These are phyloP conservation scores for Globisporangium orthogonon DNA, from an alignment of 352 stramenopile species.

Conservation along the genomic window DNA sequence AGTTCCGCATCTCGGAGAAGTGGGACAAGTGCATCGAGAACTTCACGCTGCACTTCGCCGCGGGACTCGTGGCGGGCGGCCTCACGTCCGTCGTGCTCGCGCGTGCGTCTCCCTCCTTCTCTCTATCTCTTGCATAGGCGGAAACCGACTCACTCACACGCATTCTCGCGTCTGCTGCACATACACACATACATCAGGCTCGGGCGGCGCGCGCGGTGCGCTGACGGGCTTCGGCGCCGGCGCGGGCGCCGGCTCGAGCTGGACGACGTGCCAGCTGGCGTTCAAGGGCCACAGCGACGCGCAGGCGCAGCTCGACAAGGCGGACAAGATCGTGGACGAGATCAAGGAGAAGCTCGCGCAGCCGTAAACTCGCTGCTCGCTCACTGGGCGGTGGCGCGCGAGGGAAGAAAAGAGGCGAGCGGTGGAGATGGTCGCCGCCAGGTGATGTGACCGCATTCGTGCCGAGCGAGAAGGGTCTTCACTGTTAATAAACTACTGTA, in stretches of 20 bases:
- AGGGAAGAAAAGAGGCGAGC: neutral
- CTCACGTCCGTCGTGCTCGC: slow-evolving; percentile 79
- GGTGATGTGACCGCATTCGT: neutral
- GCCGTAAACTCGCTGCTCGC: slow-evolving; percentile 10
- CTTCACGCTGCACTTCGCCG: slow-evolving; percentile 83
- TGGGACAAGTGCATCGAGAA: slow-evolving; percentile 89
- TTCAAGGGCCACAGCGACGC: slow-evolving; percentile 68
- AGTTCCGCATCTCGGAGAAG: slow-evolving; percentile 89
- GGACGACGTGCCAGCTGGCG: slow-evolving; percentile 80
- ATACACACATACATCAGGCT: slow-evolving; percentile 23
- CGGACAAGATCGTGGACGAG: slow-evolving; percentile 68
- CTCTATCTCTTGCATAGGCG: neutral
- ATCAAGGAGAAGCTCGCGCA: slow-evolving; percentile 53
- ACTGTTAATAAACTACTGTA: slow-evolving; percentile 24
- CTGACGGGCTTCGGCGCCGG: slow-evolving; percentile 71
- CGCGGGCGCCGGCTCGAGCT: slow-evolving; percentile 67
- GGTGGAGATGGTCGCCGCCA: too few relatives aligned
- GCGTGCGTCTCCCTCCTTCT: slow-evolving; percentile 35
- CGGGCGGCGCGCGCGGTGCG: slow-evolving; percentile 47
- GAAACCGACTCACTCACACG: neutral
- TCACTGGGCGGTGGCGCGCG: neutral
- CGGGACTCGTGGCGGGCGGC: slow-evolving; percentile 71
- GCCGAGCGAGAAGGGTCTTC: neutral
- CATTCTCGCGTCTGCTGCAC: too few relatives aligned
- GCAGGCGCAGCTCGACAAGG: slow-evolving; percentile 60